phyloP scores from a whole-genome alignment of 306 rosid species.

The Fragaria iinumae region DNA sequence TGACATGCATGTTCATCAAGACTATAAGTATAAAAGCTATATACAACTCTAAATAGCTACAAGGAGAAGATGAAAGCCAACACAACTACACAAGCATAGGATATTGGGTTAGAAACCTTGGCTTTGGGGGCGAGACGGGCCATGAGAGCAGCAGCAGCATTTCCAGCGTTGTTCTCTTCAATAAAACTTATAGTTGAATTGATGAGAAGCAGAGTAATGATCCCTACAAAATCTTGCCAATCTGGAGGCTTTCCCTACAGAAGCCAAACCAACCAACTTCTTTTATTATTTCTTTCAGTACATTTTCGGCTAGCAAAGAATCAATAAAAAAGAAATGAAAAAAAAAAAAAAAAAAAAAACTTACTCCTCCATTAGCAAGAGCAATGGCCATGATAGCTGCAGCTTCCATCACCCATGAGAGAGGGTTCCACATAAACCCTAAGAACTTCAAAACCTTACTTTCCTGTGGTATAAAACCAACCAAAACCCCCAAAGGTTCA shows the following conservation, averaged over 20 bases:
- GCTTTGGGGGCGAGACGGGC: conserved; percentile 82
- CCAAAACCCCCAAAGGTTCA: not conserved
- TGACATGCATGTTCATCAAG: not conserved
- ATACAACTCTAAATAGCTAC: not conserved
- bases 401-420: conserved; percentile 95
- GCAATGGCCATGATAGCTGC: conserved; percentile 92
- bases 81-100: not conserved
- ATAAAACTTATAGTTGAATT: conserved; percentile 83
- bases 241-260: conserved; percentile 77
- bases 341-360: conserved; percentile 5
- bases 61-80: not conserved
- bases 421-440: conserved; percentile 95
- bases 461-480: conserved; percentile 45
- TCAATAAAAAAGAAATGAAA: not conserved
- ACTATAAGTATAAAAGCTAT: not conserved
- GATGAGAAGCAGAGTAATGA: conserved; percentile 57
- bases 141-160: conserved; percentile 88
- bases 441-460: conserved; percentile 72
- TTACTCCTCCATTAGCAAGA: conserved; percentile 86
- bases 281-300: not conserved
- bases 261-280: not conserved
- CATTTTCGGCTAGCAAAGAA: not conserved
- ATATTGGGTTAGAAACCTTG: conserved; percentile 42
- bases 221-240: conserved; percentile 88
- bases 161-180: conserved; percentile 92